Evolutionary conservation across 257 asterid species (phyloP).

Genomic region (Plectranthus barbatus): DNA sequence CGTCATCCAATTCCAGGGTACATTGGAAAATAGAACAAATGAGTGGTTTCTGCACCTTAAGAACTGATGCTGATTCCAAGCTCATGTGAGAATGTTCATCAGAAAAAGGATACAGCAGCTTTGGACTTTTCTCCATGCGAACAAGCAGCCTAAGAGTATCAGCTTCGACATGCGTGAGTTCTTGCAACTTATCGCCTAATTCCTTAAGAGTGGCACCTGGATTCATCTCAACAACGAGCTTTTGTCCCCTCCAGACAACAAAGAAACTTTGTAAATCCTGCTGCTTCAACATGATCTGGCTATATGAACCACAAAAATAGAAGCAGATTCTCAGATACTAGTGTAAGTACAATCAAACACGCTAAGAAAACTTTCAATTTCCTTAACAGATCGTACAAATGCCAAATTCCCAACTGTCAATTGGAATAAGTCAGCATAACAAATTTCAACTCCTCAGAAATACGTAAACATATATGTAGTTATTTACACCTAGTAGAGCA

Average conservation of each 20-base stretch:
- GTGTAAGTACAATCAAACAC: not conserved
- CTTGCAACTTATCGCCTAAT: conserved; percentile 62
- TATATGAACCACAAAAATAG: conserved; percentile 9
- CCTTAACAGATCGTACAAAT: not conserved
- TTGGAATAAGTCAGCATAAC: not conserved
- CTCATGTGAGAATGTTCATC: conserved; percentile 54
- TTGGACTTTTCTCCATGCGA: conserved; percentile 52
- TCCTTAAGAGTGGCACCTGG: conserved; percentile 54
- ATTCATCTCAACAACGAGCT: conserved; percentile 41
- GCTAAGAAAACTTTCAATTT: not conserved
- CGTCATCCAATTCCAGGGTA: not conserved
- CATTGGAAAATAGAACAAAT: not conserved
- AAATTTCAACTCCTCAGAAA: not conserved
- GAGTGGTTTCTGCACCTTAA: conserved; percentile 37
- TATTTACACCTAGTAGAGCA: not conserved
- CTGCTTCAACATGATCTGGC: conserved; percentile 45
- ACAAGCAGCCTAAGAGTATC: conserved; percentile 76
- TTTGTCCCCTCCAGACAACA: conserved; percentile 71
- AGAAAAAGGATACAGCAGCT: conserved; percentile 67
- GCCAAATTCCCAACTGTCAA: not conserved
- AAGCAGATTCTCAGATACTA: not conserved
- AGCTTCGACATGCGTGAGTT: conserved; percentile 53
- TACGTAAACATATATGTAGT: not conserved
- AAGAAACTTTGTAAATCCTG: conserved; percentile 29
- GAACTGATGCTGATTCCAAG: conserved; percentile 45